Evolutionary conservation across 441 rosid genomes (phyloP), one percentile per base, ranked within the genome.

Genomic region (Croton setiger): DNA sequence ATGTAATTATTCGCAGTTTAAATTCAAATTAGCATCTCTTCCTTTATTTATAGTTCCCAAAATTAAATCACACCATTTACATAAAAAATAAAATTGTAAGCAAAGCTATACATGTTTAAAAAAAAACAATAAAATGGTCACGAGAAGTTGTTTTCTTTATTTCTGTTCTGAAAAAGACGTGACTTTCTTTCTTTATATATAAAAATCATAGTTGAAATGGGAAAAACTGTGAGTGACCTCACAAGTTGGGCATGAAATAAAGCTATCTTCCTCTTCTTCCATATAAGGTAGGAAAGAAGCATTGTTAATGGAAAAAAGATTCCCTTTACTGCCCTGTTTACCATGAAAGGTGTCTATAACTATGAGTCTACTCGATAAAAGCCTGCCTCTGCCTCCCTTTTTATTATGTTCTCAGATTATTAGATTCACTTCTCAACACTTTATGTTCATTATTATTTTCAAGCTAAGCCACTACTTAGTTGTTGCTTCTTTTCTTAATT

Each of bases 211-310:
- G 53, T 14, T 64, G 78, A 71, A 47, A 35, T 1, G 55, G 36
- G 33, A 7, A 31, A 49, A 10, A 8, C 4, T 1, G 43, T 7
- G 64, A 68, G 59, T 58, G 69, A 55, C 48, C 73, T 53, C 69
- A 47, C 63, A 45, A 63, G 51, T 27, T 63, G 71, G 37, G 61
- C 75, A 69, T 62, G 62, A 66, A 61, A 31, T n/a, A n/a, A 51
- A 57, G 64, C 63, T 65, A 58, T 49, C 59, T 54, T 1, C 63
- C 21, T 27, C 31, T 27, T 27, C 31, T 27, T 1, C 4, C 66
- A 18, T 18, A 45, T 33, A 33, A 15, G 63, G 59, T n/a, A 7
- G 43, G 43, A 20, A 9, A 35, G 43, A 20, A 9, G 52, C 47
- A 9, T n/a, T 47, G 52, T 5, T 4, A 0, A 23, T 11, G 3